Percentiles rank a stretch among this genome's conserved stretches.
Evolutionary conservation across 129 eudicot species (phyloP).

Genomic region (Arctium lappa): DNA sequence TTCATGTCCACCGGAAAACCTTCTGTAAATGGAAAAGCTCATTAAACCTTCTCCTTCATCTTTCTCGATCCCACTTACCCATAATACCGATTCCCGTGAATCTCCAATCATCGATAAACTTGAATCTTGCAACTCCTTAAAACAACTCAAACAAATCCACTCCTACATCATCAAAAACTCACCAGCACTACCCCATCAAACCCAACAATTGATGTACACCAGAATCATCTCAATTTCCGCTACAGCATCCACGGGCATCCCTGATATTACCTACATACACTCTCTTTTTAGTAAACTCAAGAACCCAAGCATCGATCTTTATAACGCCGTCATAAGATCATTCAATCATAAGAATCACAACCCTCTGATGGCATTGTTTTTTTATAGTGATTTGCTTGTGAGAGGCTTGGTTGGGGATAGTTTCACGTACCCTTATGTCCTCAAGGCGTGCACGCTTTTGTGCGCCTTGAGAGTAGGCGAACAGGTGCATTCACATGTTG

Average conservation of each 20-base stretch:
- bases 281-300: conserved; percentile 21
- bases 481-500: conserved; percentile 34
- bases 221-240: conserved; percentile 30
- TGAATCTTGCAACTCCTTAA: conserved; percentile 32
- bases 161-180: conserved; percentile 26
- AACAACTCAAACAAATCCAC: conserved; percentile 48
- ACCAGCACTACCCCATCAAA: conserved; percentile 19
- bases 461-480: conserved; percentile 28
- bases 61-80: background rate
- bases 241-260: background rate
- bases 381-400: background rate
- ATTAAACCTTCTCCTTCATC: background rate
- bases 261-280: conserved; percentile 37
- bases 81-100: background rate
- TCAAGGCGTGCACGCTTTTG: conserved; percentile 27
- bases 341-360: background rate
- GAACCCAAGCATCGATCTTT: conserved; percentile 24
- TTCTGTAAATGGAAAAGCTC: conserved; percentile 16
- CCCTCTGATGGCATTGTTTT: conserved; percentile 13
- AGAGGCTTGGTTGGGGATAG: conserved; percentile 36
- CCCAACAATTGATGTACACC: conserved; percentile 29
- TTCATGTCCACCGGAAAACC: background rate
- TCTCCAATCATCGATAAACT: conserved; percentile 10
- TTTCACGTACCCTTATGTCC: conserved; percentile 43
- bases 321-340: conserved; percentile 26